Percentiles rank a stretch among this genome's conserved stretches.
Conservation (phyloP, 257 asterid genomes). For the Buddleja alternifolia region DNA sequence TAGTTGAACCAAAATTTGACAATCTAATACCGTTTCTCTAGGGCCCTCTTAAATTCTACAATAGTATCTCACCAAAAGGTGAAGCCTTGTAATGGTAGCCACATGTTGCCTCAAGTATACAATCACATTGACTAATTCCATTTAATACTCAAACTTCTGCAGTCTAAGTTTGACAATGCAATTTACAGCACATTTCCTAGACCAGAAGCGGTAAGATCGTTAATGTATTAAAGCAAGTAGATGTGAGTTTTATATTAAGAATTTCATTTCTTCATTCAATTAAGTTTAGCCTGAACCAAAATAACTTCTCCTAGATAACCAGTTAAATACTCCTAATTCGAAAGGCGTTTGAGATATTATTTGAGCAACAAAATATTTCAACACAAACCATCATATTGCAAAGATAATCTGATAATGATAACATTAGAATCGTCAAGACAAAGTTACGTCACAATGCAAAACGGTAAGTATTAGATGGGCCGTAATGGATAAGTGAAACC, state of each 20-base stretch:
- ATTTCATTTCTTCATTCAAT: slow-evolving; percentile 10
- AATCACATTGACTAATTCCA: slow-evolving; percentile 4
- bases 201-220: not conserved
- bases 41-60: too few relatives aligned
- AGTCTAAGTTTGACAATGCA: not conserved
- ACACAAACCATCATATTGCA: slow-evolving; percentile 25
- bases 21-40: too few relatives aligned
- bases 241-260: not conserved
- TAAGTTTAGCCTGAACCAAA: slow-evolving; percentile 2
- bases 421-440: not conserved
- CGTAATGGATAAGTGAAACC: slow-evolving; percentile 43
- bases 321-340: too few relatives aligned
- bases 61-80: not conserved
- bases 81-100: not conserved
- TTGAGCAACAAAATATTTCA: slow-evolving; percentile 25
- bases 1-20: too few relatives aligned
- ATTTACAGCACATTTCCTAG: slow-evolving; percentile 10
- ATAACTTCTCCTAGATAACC: not conserved
- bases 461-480: slow-evolving; percentile 19
- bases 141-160: slow-evolving; percentile 7
- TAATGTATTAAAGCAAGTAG: not conserved
- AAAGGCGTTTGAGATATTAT: slow-evolving; percentile 13
- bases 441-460: slow-evolving; percentile 20
- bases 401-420: not conserved
- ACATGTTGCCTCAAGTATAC: slow-evolving; percentile 11